These are phyloP conservation scores for Chlorella ohadii DNA, from an alignment of 139 green algal genomes.

Conservation along the genomic window DNA sequence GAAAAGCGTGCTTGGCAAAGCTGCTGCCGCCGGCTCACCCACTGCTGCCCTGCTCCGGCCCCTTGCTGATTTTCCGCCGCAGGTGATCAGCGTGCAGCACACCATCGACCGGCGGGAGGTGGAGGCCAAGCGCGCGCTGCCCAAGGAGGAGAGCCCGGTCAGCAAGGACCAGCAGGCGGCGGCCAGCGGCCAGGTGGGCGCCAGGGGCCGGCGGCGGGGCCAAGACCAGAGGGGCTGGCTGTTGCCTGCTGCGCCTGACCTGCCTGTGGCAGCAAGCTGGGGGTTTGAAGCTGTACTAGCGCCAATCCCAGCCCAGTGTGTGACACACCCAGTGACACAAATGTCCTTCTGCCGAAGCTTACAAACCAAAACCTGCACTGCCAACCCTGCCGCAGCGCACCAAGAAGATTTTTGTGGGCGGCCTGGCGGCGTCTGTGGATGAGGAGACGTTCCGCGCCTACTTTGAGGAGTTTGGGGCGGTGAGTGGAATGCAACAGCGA, in stretches of 20 bases:
- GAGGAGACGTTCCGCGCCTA: constrained; percentile 83
- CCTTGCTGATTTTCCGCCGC: not conserved
- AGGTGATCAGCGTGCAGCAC: constrained; percentile 72
- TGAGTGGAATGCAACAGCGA: constrained; percentile 49
- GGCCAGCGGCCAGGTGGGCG: constrained; percentile 1
- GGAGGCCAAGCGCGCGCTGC: constrained; percentile 95
- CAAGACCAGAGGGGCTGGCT: too few relatives aligned
- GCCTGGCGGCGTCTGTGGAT: constrained; percentile 88
- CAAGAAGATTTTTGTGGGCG: constrained; percentile 97
- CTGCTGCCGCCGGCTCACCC: too few relatives aligned
- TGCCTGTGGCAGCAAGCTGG: too few relatives aligned
- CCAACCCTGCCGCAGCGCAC: constrained; percentile 50
- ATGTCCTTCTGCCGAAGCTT: too few relatives aligned
- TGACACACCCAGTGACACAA: too few relatives aligned
- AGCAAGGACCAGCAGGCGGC: constrained; percentile 53
- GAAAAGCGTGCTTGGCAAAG: too few relatives aligned
- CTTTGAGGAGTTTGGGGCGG: constrained; percentile 86
- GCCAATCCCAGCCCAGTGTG: too few relatives aligned
- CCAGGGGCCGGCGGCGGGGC: too few relatives aligned
- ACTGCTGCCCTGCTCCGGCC: not conserved
- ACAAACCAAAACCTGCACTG: too few relatives aligned
- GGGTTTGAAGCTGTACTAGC: too few relatives aligned
- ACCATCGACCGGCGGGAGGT: constrained; percentile 97
- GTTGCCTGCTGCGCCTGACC: too few relatives aligned
- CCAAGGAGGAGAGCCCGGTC: constrained; percentile 86